Conservation (phyloP, 192 early-diverging fungal species). For the Umbelopsis vinacea region DNA sequence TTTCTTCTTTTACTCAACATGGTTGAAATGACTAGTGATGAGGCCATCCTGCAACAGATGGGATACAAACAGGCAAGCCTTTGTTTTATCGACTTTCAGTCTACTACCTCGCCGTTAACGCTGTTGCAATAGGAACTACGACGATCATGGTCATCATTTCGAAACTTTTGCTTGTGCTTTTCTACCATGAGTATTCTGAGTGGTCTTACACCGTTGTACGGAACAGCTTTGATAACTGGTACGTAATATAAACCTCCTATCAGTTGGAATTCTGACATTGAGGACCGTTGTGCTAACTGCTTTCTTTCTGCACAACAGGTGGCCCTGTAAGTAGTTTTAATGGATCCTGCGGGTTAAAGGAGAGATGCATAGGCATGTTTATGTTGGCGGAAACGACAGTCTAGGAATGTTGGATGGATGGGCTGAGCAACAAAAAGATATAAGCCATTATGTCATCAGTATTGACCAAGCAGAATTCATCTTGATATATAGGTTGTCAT, state of each 20-base stretch:
- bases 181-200: slow-evolving; percentile 47
- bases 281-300: not conserved
- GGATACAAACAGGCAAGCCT: slow-evolving; percentile 48
- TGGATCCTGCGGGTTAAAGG: not conserved
- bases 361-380: not conserved
- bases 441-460: slow-evolving; percentile 16
- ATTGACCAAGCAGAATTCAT: not conserved
- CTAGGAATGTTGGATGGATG: not conserved
- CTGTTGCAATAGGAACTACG: slow-evolving; percentile 33
- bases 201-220: slow-evolving; percentile 45
- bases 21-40: slow-evolving; percentile 30
- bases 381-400: not conserved
- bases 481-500: slow-evolving; percentile 6
- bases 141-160: slow-evolving; percentile 41
- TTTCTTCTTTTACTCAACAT: not conserved
- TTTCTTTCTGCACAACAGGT: not conserved
- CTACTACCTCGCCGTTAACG: too few relatives aligned
- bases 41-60: slow-evolving; percentile 42
- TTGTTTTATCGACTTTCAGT: not conserved
- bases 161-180: slow-evolving; percentile 49
- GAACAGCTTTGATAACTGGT: slow-evolving; percentile 43
- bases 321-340: slow-evolving; percentile 16
- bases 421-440: not conserved
- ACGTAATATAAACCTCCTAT: not conserved
- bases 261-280: too few relatives aligned